Evolutionary conservation across 2,329 filamentous ascomycete genomes (phyloP), one percentile per base, ranked within the genome.

Genomic region (Colletotrichum truncatum): DNA sequence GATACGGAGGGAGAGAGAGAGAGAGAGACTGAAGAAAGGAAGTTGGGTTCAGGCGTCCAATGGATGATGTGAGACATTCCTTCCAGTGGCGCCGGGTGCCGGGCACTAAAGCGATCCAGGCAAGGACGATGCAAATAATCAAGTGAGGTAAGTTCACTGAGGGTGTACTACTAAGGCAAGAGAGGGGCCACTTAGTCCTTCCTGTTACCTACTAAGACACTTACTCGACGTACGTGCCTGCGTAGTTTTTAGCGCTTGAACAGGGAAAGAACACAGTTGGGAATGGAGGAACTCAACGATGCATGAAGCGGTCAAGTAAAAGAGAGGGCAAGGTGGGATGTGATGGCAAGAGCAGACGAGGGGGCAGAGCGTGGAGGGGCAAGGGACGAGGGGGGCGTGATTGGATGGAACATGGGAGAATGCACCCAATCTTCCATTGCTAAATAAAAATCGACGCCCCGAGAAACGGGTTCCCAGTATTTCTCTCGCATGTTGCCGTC

Each of bases 401-500:
- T 28, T 41, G 45, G 14, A 45, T 23, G 32, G 18, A 57, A 25
- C 45, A 12, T 28, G 43, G 11, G 9, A 52, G 60, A 41, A 64
- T 21, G 16, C 23, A 54, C 34, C 28, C 38, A 46, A 46, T 39
- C 57, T 26, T 30, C 32, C 21, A 32, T 28, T 51, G 48, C 57
- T 41, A 61, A 55, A 55, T 54, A 36, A 61, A 53, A 54, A 39
- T 28, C 25, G 38, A 14, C 30, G 48, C 41, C 34, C 62, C 62
- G 36, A 18, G 49, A 62, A 23, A 49, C 41, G 57, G 57, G 49
- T 62, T 62, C 43, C 49, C 54, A 57, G 54, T 9, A 43, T 36
- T 28, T 14, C 45, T 62, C 28, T 49, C 49, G 56, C 62, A 65
- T 48, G 41, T 43, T 65, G 54, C 58, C 51, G 41, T 62, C 62